These are phyloP conservation scores for Aspergillus ochraceoroseus DNA, from an alignment of 2,329 filamentous ascomycete species.

Conservation along the genomic window DNA sequence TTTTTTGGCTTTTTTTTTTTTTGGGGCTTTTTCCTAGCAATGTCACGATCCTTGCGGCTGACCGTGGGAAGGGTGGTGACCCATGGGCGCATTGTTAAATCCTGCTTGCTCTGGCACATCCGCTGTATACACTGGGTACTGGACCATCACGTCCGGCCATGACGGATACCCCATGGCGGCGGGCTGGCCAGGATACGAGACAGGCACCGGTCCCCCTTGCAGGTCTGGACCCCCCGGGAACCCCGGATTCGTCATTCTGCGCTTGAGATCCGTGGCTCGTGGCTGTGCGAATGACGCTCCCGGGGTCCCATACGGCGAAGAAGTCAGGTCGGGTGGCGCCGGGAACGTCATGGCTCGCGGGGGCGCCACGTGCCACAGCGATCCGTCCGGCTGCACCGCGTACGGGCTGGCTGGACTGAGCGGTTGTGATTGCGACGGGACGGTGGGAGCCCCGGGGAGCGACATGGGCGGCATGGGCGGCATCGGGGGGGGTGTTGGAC, in stretches of 20 bases:
- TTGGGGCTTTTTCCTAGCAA: constrained; percentile 1
- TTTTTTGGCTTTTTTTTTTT: constrained; percentile 1
- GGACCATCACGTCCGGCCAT: constrained; percentile 33
- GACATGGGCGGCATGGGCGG: constrained; percentile 27
- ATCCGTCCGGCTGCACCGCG: constrained; percentile 35
- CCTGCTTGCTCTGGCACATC: constrained; percentile 28
- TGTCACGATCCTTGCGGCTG: constrained; percentile 25
- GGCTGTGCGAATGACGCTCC: constrained; percentile 30
- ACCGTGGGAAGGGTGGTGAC: too few species aligned
- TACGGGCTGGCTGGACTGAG: constrained; percentile 30
- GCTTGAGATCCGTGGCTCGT: constrained; percentile 33
- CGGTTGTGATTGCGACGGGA: constrained; percentile 31
- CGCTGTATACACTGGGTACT: constrained; percentile 32
- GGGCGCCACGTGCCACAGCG: constrained; percentile 35
- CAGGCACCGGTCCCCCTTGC: constrained; percentile 25
- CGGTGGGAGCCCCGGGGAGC: constrained; percentile 29
- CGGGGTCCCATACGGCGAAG: constrained; percentile 24
- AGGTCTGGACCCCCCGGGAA: constrained; percentile 25
- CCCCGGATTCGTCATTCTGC: constrained; percentile 36
- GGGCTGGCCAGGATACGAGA: constrained; percentile 29
- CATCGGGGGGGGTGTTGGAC: constrained; percentile 25
- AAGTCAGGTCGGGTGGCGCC: constrained; percentile 28
- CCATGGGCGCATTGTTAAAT: constrained; percentile 30
- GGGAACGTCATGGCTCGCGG: constrained; percentile 35
- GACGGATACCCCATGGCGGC: constrained; percentile 29